Evolutionary conservation across 2,329 filamentous ascomycete species (phyloP).

Genomic region (Aspergillus flavus): DNA sequence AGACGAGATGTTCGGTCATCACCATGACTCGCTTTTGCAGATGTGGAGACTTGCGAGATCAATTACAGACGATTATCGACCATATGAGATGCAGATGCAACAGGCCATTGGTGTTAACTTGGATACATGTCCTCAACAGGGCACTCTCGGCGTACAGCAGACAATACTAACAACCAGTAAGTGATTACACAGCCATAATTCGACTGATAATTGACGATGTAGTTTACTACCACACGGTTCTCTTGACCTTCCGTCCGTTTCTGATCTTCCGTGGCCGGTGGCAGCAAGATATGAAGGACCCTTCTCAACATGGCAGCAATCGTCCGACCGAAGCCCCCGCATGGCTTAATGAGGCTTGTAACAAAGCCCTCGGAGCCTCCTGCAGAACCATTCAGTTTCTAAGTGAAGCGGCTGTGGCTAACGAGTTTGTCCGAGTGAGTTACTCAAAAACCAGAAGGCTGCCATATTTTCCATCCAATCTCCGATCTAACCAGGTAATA

Average conservation of each 20-base stretch:
- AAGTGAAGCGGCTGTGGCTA: conserved; percentile 43
- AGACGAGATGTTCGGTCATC: conserved; percentile 45
- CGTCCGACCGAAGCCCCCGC: conserved; percentile 30
- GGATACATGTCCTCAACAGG: conserved; percentile 39
- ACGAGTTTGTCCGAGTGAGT: conserved; percentile 44
- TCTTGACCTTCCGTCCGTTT: conserved; percentile 50
- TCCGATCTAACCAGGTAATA: conserved; percentile 18
- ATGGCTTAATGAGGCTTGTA: conserved; percentile 51
- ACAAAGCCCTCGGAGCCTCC: conserved; percentile 46
- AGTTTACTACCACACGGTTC: conserved; percentile 50
- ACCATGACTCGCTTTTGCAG: conserved; percentile 42
- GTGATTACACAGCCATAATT: neutral
- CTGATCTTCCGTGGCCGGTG: conserved; percentile 48
- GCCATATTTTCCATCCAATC: neutral
- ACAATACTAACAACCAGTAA: conserved; percentile 42
- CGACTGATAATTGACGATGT: conserved; percentile 7
- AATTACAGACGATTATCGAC: conserved; percentile 34
- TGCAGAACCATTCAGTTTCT: conserved; percentile 46
- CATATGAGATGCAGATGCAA: conserved; percentile 29
- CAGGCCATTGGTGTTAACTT: conserved; percentile 37
- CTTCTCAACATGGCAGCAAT: conserved; percentile 17
- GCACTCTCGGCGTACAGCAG: conserved; percentile 45
- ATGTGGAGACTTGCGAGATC: conserved; percentile 41
- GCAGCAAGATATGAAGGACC: conserved; percentile 34
- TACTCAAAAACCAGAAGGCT: fast-evolving